Conservation (phyloP, 2,329 filamentous ascomycete genomes). For the Nigrospora osmanthi region DNA sequence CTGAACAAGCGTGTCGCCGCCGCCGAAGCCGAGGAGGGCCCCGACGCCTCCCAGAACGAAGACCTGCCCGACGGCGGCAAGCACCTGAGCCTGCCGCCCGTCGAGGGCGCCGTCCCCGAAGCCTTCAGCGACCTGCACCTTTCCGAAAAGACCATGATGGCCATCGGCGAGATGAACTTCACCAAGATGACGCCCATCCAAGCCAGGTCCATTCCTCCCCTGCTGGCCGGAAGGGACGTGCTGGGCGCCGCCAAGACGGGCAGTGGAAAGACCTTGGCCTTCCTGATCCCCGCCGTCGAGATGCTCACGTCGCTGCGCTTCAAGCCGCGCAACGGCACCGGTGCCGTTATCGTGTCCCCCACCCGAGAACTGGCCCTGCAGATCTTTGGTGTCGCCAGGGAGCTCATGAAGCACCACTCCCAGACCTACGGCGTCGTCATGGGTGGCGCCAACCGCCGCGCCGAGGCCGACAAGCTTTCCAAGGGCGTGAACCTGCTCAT, state of each 20-base stretch:
- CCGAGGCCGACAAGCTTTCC: slow-evolving; percentile 86
- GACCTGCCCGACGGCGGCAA: slow-evolving; percentile 1
- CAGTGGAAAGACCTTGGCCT: slow-evolving; percentile 90
- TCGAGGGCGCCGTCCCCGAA: neutral
- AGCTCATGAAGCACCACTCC: slow-evolving; percentile 90
- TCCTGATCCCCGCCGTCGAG: slow-evolving; percentile 89
- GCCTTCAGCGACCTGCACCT: slow-evolving; percentile 73
- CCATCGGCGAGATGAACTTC: slow-evolving; percentile 87
- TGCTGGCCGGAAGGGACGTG: slow-evolving; percentile 84
- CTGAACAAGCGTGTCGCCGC: slow-evolving; percentile 1
- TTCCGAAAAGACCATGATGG: slow-evolving; percentile 81
- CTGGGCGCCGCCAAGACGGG: slow-evolving; percentile 90
- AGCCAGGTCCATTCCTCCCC: slow-evolving; percentile 74
- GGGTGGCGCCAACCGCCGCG: slow-evolving; percentile 82
- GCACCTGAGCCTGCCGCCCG: neutral
- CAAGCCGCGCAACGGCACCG: slow-evolving; percentile 80
- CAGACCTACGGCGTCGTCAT: slow-evolving; percentile 94
- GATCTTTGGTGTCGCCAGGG: slow-evolving; percentile 90
- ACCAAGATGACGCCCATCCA: slow-evolving; percentile 96
- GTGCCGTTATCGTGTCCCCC: slow-evolving; percentile 86
- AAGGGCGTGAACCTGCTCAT: slow-evolving; percentile 95
- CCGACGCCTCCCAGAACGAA: neutral
- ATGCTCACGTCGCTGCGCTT: slow-evolving; percentile 86
- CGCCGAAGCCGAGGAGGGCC: slow-evolving; percentile 1
- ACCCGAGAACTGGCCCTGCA: slow-evolving; percentile 91